These are phyloP conservation scores for Monosporascus ibericus DNA, from an alignment of 2,329 filamentous ascomycete genomes.

Conservation along the genomic window DNA sequence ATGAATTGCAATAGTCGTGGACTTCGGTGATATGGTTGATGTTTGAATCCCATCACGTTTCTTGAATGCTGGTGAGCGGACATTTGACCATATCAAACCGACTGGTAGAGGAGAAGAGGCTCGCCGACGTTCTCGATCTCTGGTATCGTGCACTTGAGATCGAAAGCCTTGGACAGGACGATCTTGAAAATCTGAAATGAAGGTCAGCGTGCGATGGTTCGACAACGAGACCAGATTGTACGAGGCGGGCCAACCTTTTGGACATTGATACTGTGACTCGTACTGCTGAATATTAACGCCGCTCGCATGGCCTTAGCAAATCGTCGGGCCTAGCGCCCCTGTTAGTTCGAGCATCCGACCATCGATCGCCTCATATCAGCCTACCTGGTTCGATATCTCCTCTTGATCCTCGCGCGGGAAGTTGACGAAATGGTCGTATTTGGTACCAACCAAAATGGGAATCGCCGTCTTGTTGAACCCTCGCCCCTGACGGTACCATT, in stretches of 20 bases:
- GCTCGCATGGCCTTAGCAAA: constrained; percentile 99
- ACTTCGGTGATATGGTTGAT: neutral
- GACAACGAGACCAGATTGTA: neutral
- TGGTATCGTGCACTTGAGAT: constrained; percentile 97
- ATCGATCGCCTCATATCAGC: neutral
- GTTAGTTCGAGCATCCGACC: constrained; percentile 10
- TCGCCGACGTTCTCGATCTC: constrained; percentile 98
- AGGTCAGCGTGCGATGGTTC: constrained; percentile 3
- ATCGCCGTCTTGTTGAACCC: constrained; percentile 99
- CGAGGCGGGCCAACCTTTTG: constrained; percentile 65
- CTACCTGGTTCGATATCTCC: constrained; percentile 92
- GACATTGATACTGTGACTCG: constrained; percentile 98
- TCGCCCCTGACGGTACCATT: constrained; percentile 96
- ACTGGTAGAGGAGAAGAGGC: constrained; percentile 85
- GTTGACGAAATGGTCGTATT: constrained; percentile 99
- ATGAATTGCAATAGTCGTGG: neutral
- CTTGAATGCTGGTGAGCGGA: no score
- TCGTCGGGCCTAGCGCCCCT: constrained; percentile 66
- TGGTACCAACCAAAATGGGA: constrained; percentile 92
- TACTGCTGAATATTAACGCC: constrained; percentile 95
- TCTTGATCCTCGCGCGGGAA: constrained; percentile 96
- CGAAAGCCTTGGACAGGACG: constrained; percentile 95
- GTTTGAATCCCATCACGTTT: neutral
- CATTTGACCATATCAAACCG: constrained; percentile 33
- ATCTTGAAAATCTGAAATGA: constrained; percentile 90